These are phyloP conservation scores for Aspergillus aculeatinus DNA, from an alignment of 2,329 filamentous ascomycete species.

Conservation along the genomic window DNA sequence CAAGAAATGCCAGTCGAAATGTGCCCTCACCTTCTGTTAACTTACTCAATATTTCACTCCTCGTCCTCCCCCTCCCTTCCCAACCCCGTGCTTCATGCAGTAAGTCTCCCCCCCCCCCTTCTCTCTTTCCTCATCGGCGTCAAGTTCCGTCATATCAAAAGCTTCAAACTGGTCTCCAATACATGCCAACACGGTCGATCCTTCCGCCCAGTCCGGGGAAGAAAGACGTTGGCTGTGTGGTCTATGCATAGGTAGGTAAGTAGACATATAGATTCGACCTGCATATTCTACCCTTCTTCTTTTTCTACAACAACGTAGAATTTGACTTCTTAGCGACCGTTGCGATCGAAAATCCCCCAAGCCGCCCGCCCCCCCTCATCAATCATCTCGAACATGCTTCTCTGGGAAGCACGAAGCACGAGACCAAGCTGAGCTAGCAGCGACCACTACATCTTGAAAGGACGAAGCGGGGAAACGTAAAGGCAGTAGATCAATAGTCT, in stretches of 20 bases:
- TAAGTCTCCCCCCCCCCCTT: neutral
- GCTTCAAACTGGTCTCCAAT: neutral
- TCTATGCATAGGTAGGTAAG: too few relatives aligned
- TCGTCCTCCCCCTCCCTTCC: too few relatives aligned
- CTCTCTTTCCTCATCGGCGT: neutral
- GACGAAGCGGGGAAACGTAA: neutral
- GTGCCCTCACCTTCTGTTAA: neutral
- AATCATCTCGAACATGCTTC: neutral
- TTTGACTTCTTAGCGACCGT: neutral
- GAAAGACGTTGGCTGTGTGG: neutral
- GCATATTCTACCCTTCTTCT: neutral
- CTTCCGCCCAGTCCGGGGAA: neutral
- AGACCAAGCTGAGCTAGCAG: neutral
- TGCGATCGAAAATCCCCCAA: neutral
- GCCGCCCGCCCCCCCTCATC: too few relatives aligned
- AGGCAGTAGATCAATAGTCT: neutral
- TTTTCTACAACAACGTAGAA: too few relatives aligned
- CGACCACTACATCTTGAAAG: too few relatives aligned
- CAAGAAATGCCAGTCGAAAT: too few relatives aligned
- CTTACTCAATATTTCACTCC: neutral
- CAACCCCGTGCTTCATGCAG: conserved; percentile 7
- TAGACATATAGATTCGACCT: neutral
- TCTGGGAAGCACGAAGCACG: neutral
- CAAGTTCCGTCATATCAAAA: neutral
- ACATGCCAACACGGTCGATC: neutral